phyloP scores from a whole-genome alignment of 2,329 filamentous ascomycete species.

The Colletotrichum truncatum region DNA sequence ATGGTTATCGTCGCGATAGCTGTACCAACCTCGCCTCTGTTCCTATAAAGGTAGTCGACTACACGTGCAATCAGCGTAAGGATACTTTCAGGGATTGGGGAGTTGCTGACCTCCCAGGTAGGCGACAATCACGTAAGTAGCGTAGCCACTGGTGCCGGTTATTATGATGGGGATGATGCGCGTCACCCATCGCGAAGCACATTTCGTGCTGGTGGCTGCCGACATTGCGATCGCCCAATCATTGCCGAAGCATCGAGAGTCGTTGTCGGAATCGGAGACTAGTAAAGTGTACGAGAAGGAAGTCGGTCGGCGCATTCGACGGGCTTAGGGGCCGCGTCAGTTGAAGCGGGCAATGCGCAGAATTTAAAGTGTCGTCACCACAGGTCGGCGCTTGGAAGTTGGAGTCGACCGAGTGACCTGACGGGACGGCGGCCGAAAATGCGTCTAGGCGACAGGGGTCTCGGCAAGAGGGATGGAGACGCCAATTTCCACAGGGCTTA shows the following conservation, averaged over 20 bases:
- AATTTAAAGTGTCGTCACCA: neutral
- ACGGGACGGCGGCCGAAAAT: neutral
- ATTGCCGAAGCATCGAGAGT: slow-evolving; percentile 3
- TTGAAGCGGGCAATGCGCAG: neutral
- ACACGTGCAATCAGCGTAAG: slow-evolving; percentile 15
- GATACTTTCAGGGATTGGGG: neutral
- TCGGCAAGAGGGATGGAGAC: neutral
- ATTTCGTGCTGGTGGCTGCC: slow-evolving; percentile 42
- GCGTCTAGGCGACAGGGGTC: neutral
- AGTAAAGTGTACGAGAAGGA: neutral
- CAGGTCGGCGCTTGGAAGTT: neutral
- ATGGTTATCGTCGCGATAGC: slow-evolving; percentile 77
- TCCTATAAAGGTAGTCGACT: slow-evolving; percentile 77
- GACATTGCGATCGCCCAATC: slow-evolving; percentile 25
- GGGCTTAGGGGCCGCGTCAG: neutral
- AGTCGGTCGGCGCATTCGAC: neutral
- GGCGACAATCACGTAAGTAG: slow-evolving; percentile 75
- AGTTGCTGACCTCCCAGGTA: slow-evolving; percentile 70
- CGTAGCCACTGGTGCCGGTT: slow-evolving; percentile 71
- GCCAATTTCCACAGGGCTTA: neutral
- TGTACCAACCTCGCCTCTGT: slow-evolving; percentile 57
- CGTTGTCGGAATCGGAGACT: neutral
- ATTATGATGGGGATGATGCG: slow-evolving; percentile 77
- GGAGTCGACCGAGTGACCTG: neutral
- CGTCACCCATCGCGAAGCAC: slow-evolving; percentile 66